Percentiles rank a stretch among this genome's conserved stretches.
These are phyloP conservation scores for Pichiaceae sp. DNA, from an alignment of 1,139 yeast species.

Conservation along the genomic window DNA sequence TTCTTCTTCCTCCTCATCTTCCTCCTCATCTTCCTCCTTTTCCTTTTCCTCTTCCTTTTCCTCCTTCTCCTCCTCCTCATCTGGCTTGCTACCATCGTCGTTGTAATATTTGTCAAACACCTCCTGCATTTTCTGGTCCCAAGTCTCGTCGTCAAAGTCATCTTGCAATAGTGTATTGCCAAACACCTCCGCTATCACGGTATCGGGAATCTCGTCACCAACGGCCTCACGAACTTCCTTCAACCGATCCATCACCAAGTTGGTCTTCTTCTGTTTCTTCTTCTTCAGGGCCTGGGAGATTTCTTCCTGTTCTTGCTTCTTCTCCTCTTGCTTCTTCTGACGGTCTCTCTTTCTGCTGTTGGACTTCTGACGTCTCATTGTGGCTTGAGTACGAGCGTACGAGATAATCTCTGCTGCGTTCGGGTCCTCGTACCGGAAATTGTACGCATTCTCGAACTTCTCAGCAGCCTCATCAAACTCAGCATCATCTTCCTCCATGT, in stretches of 20 bases:
- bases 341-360: conserved; percentile 76
- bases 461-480: conserved; percentile 92
- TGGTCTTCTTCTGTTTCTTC: conserved; percentile 68
- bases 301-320: conserved; percentile 42
- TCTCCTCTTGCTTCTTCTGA: conserved; percentile 55
- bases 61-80: conserved; percentile 17
- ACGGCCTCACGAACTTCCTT: conserved; percentile 73
- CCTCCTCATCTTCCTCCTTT: conserved; percentile 19
- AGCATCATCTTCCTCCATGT: conserved; percentile 63
- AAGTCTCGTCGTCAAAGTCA: conserved; percentile 84
- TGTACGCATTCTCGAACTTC: conserved; percentile 83
- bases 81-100: conserved; percentile 30
- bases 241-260: conserved; percentile 70
- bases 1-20: conserved; percentile 23
- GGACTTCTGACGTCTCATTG: conserved; percentile 73
- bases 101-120: conserved; percentile 71
- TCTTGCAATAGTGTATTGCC: conserved; percentile 73
- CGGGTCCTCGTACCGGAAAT: conserved; percentile 91
- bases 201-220: conserved; percentile 67
- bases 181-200: conserved; percentile 52
- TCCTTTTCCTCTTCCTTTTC: conserved; percentile 27
- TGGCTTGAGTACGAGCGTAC: conserved; percentile 95
- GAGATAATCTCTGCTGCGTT: conserved; percentile 85
- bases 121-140: conserved; percentile 85
- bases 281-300: conserved; percentile 58